Evolutionary conservation across 257 asterid genomes (phyloP).

Genomic region (Solanum phureja): DNA sequence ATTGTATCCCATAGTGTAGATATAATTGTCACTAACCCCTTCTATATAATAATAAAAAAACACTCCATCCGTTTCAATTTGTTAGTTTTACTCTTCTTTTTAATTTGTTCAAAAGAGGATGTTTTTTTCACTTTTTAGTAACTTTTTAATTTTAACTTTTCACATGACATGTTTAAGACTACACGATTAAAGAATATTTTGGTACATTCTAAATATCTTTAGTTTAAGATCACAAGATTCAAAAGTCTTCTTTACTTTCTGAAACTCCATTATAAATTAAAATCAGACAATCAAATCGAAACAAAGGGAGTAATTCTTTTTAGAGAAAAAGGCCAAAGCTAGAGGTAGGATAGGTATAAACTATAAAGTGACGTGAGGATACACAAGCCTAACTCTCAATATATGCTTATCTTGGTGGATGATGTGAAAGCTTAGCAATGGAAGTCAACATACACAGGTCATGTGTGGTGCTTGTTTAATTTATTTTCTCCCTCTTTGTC

Average conservation of each 20-base stretch:
- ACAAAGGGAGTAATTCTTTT: neutral
- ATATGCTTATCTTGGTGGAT: neutral
- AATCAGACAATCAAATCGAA: neutral
- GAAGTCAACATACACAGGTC: neutral
- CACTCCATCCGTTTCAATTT: neutral
- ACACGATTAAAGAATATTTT: neutral
- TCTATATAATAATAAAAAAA: neutral
- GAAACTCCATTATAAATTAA: neutral
- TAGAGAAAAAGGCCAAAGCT: neutral
- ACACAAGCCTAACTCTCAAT: neutral
- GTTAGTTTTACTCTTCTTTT: neutral
- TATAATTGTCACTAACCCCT: neutral
- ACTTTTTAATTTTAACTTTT: neutral
- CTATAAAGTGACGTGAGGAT: neutral
- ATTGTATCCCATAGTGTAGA: neutral
- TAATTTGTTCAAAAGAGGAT: neutral
- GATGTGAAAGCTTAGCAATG: neutral
- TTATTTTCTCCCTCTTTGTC: neutral
- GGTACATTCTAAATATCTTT: neutral
- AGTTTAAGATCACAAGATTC: neutral
- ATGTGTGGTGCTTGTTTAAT: neutral
- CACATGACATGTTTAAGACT: neutral
- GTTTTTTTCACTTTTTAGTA: neutral
- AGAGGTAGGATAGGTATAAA: neutral
- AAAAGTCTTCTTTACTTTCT: neutral